These are phyloP conservation scores for Nothophytophthora sp. DNA, from an alignment of 352 stramenopile genomes.

Conservation along the genomic window DNA sequence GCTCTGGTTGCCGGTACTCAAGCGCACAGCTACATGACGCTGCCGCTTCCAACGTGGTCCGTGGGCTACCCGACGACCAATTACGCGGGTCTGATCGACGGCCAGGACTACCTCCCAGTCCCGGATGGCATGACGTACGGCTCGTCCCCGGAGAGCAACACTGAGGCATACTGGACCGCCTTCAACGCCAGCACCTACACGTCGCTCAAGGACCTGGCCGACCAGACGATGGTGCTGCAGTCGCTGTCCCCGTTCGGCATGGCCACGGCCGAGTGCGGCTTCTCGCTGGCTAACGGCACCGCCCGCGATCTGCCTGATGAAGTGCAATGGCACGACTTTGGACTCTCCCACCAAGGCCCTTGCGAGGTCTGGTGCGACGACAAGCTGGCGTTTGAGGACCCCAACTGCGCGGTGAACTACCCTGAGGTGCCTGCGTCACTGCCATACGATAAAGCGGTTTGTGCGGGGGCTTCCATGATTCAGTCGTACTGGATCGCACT, in stretches of 20 bases:
- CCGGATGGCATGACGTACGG: conserved; percentile 39
- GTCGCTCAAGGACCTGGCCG: conserved; percentile 34
- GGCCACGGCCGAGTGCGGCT: conserved; percentile 26
- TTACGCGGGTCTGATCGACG: conserved; percentile 39
- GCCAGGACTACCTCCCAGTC: conserved; percentile 29
- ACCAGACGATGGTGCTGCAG: conserved; percentile 27
- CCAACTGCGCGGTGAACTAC: conserved; percentile 43
- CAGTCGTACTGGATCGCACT: conserved; percentile 62
- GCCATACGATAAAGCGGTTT: conserved; percentile 43
- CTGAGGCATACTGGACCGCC: conserved; percentile 26
- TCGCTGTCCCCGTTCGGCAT: conserved; percentile 20
- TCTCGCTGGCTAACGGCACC: conserved; percentile 25
- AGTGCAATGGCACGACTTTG: conserved; percentile 30
- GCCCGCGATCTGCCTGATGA: conserved; percentile 28
- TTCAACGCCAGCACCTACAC: conserved; percentile 36
- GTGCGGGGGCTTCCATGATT: conserved; percentile 37
- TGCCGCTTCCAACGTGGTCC: conserved; percentile 38
- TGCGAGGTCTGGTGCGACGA: conserved; percentile 65
- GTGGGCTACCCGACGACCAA: conserved; percentile 33
- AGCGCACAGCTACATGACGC: conserved; percentile 39
- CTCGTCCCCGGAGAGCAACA: conserved; percentile 21
- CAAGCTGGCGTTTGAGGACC: conserved; percentile 41
- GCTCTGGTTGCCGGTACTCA: conserved; percentile 1
- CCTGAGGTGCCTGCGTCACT: conserved; percentile 27
- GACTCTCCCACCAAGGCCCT: conserved; percentile 49